These are phyloP conservation scores for Ogataea philodendri DNA, from an alignment of 805 yeast species.

Conservation along the genomic window DNA sequence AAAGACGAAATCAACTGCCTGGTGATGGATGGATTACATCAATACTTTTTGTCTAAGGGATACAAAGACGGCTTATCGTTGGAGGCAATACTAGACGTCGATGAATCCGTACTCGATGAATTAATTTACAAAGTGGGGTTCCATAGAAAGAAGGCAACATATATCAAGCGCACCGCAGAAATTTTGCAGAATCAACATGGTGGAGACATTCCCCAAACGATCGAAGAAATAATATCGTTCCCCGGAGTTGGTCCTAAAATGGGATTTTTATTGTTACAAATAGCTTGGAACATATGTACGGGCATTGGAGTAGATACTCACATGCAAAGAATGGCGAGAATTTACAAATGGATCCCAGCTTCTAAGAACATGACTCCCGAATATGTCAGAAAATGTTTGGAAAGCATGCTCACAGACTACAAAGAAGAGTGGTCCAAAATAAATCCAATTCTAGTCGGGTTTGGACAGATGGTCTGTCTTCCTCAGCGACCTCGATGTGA, in stretches of 20 bases:
- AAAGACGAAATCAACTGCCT: conserved; percentile 81
- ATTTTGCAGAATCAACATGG: conserved; percentile 48
- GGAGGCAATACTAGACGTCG: conserved; percentile 48
- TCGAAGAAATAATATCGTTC: conserved; percentile 60
- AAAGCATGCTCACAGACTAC: conserved; percentile 65
- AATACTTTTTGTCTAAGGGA: conserved; percentile 39
- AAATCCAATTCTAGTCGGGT: conserved; percentile 85
- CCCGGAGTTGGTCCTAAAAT: conserved; percentile 97
- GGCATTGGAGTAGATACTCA: conserved; percentile 98
- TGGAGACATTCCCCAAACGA: conserved; percentile 71
- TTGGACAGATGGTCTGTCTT: conserved; percentile 85
- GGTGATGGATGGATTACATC: conserved; percentile 65
- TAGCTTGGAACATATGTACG: conserved; percentile 70
- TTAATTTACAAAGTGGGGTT: conserved; percentile 83
- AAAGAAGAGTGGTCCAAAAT: conserved; percentile 74
- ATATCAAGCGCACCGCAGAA: conserved; percentile 58
- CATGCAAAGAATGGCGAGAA: conserved; percentile 71
- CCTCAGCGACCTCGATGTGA: conserved; percentile 73
- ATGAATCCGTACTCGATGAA: conserved; percentile 57
- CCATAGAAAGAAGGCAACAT: conserved; percentile 74
- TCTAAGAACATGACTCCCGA: conserved; percentile 64
- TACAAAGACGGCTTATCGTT: conserved; percentile 53
- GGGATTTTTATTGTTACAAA: conserved; percentile 80
- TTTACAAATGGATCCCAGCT: conserved; percentile 74
- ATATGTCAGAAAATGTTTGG: conserved; percentile 62